Evolutionary conservation across 495 filamentous ascomycete species (phyloP), one percentile per base, ranked within the genome.

Genomic region (Letharia lupina): DNA sequence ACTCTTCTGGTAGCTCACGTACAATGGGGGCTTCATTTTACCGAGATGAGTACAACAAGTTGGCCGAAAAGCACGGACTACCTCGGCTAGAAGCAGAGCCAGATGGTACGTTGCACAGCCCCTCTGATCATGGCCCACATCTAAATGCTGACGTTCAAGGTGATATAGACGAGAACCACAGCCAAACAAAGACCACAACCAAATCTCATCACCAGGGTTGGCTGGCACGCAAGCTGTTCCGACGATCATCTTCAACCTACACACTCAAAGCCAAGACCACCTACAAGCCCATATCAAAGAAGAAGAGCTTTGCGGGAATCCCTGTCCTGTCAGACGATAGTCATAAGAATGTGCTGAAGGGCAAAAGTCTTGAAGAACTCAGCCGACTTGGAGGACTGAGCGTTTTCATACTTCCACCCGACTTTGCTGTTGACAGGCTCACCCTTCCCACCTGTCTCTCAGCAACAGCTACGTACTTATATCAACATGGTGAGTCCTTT

Each of bases 361-460:
- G 84, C 57, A 84, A 83, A 69, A 79, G 83, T 47, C 68, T 93
- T 39, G 82, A 87, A 67, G 82, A 79, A 62, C 76, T 93, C 37
- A 82, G 89, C 63, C 83, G 87, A n/a, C 76, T 94, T 50, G 89
- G 89, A 58, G 90, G 90, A 28, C 83, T 86, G 72, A 87, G 86
- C 71, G 77, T 84, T 48, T 75, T 94, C 45, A 82, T 82, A 42
- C 78, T 92, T n/a, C 88, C 88, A 0, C 69, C 75, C 0, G 85
- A 88, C 57, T 86, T 90, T 70, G 80, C 87, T 20, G 83, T 89
- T 11, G 78, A 80, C 6, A 81, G 83, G 33, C 77, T 91, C 62
- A 76, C 83, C 23, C 76, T 94, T 15, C 90, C 90, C 10, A 88
- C 87, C 8, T 91, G 89, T 70, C 84, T 93, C 63, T 87, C 89